Percentiles rank a stretch among this genome's conserved stretches.
Evolutionary conservation across 2,329 filamentous ascomycete genomes (phyloP).

Genomic region (Diaporthe caulivora): DNA sequence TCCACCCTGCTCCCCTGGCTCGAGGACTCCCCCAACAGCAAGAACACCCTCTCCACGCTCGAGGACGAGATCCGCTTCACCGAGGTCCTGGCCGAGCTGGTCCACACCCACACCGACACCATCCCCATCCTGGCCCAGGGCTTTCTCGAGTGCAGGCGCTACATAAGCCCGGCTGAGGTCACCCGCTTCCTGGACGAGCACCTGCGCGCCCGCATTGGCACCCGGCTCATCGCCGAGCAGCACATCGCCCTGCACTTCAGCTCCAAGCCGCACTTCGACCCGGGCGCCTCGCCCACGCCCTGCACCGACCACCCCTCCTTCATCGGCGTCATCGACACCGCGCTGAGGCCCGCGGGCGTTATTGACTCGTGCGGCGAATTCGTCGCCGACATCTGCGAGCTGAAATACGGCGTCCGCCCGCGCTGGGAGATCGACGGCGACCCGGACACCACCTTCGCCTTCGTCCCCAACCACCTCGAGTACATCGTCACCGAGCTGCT

Average conservation of each 20-base stretch:
- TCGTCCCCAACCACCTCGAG: conserved; percentile 95
- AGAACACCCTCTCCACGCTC: conserved; percentile 76
- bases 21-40: conserved; percentile 51
- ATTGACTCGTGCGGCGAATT: conserved; percentile 89
- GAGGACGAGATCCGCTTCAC: conserved; percentile 94
- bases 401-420: conserved; percentile 92
- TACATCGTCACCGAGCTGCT: conserved; percentile 97
- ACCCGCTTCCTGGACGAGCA: conserved; percentile 94
- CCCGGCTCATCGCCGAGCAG: conserved; percentile 93
- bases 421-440: conserved; percentile 85
- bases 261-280: conserved; percentile 77
- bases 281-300: conserved; percentile 61
- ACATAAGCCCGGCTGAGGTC: conserved; percentile 86
- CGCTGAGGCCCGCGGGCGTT: conserved; percentile 82
- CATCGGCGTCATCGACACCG: conserved; percentile 96
- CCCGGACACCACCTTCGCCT: conserved; percentile 88
- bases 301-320: conserved; percentile 73
- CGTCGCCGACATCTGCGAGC: conserved; percentile 95
- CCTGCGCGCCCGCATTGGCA: conserved; percentile 92
- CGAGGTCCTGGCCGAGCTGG: conserved; percentile 92
- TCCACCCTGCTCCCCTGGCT: conserved; percentile 88
- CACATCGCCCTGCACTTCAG: conserved; percentile 89
- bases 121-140: conserved; percentile 93
- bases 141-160: conserved; percentile 92
- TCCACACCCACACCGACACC: conserved; percentile 93